Base-by-base conservation (phyloP, 768 basidiomycete species). In the Suillus lakei region DNA sequence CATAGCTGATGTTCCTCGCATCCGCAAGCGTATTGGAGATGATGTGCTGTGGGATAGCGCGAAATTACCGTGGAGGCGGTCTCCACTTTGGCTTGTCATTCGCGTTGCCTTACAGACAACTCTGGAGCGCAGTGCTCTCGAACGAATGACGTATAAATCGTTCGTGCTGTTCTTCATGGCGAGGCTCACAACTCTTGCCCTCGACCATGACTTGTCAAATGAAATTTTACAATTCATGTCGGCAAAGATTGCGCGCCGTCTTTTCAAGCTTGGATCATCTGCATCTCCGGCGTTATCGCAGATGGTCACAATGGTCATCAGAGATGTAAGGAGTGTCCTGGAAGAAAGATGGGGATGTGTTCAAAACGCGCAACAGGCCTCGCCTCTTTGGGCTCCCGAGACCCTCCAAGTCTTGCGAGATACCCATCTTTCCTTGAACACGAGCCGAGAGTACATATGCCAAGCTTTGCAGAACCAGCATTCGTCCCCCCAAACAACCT, bases 81-180 rank as follows among this genome's bases (percentile, higher is more conserved):
- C 84, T 8, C 73, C 83, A 0, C 73, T 84, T 12, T 87, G 85
- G 85, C 79, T 86, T 5, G 69, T 84, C 15, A 70, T 85, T 38
- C 81, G 85, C 12, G 81, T 87, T 5, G 76, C 77, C 1, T 67
- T 84, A 34, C 83, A 85, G 68, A 82, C 77, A 0, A 76, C 79
- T 0, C 69, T 79, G 28, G 66, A 61, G 23, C 69, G 65, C 41
- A 68, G 69, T 53, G 50, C 26, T 38, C 23, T 62, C 9, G 70
- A 67, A 6, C 53, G 30, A 4, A 54, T 30, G 15, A 48, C 68
- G 13, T 80, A 80, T 71, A 80, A 80, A 46, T 55, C 34, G 4
- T 80, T 80, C 66, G 74, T 78, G 51, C n/a, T 76, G 0, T 79
- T 73, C 62, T 71, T 78, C 65, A 66, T 75, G 68, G 60, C 69